These are phyloP conservation scores for Neurospora sp. DNA, from an alignment of 495 filamentous ascomycete species.

Conservation along the genomic window DNA sequence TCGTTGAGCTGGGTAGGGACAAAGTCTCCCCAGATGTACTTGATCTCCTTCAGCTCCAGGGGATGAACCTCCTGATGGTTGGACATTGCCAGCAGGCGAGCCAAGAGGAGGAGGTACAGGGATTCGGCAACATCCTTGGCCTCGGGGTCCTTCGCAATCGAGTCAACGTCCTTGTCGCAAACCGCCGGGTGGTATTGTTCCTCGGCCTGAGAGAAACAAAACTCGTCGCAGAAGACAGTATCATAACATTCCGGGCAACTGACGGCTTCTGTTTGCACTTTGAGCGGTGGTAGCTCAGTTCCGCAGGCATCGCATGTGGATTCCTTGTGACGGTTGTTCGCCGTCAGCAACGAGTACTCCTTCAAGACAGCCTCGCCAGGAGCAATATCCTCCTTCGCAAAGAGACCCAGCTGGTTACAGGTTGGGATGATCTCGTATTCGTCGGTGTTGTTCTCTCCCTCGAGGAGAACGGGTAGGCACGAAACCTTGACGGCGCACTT, in stretches of 20 bases:
- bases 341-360: constrained; percentile 73
- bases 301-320: constrained; percentile 81
- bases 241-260: constrained; percentile 68
- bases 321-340: constrained; percentile 71
- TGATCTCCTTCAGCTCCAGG: constrained; percentile 70
- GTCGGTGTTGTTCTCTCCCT: constrained; percentile 31
- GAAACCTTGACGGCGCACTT: constrained; percentile 63
- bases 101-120: constrained; percentile 69
- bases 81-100: constrained; percentile 75
- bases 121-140: constrained; percentile 61
- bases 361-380: constrained; percentile 67
- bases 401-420: constrained; percentile 73
- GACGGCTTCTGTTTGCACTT: constrained; percentile 34
- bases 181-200: constrained; percentile 72
- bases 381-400: constrained; percentile 70
- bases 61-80: constrained; percentile 74
- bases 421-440: constrained; percentile 38
- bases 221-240: constrained; percentile 73
- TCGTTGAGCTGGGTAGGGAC: constrained; percentile 38
- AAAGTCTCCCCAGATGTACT: constrained; percentile 89
- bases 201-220: constrained; percentile 64
- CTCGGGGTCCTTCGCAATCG: constrained; percentile 67
- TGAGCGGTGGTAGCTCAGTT: constrained; percentile 55
- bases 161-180: constrained; percentile 75
- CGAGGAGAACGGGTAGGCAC: constrained; percentile 57